A percentile compares a stretch with the other conserved stretches of the same genome.
These are phyloP conservation scores for Penicillium sp. DNA, from an alignment of 2,329 filamentous ascomycete species.

Conservation along the genomic window DNA sequence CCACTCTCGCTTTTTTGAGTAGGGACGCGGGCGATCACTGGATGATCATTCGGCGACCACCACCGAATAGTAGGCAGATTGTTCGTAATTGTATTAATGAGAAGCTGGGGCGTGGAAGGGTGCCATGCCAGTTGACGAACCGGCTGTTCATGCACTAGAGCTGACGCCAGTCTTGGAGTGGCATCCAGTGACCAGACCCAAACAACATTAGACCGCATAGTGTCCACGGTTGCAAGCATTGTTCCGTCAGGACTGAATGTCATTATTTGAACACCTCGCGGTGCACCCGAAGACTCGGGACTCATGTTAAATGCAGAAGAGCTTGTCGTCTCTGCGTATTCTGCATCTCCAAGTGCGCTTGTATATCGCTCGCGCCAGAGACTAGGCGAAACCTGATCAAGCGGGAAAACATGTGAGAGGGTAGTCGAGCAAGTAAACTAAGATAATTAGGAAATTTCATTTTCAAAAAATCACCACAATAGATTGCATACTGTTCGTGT, in stretches of 20 bases:
- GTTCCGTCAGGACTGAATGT: slow-evolving; percentile 44
- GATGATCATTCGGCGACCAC: slow-evolving; percentile 36
- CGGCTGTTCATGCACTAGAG: slow-evolving; percentile 47
- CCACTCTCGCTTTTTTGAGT: slow-evolving; percentile 38
- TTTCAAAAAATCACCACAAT: too few relatives aligned
- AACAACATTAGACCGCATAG: slow-evolving; percentile 47
- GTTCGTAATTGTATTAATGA: slow-evolving; percentile 44
- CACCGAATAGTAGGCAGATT: slow-evolving; percentile 36
- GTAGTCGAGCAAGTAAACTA: slow-evolving; percentile 40
- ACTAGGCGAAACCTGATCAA: slow-evolving; percentile 34
- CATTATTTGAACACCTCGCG: slow-evolving; percentile 43
- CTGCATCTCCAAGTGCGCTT: slow-evolving; percentile 33
- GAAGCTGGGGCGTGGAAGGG: slow-evolving; percentile 38
- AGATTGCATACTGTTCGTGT: slow-evolving; percentile 50
- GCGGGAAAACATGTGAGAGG: slow-evolving; percentile 39
- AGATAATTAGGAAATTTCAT: slow-evolving; percentile 18
- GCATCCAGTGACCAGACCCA: slow-evolving; percentile 50
- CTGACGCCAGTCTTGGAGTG: slow-evolving; percentile 35
- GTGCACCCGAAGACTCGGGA: slow-evolving; percentile 32
- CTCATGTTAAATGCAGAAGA: slow-evolving; percentile 40
- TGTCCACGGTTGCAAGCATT: slow-evolving; percentile 45
- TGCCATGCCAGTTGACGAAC: slow-evolving; percentile 49
- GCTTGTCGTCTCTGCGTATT: slow-evolving; percentile 44
- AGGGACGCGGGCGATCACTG: slow-evolving; percentile 37
- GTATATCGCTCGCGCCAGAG: slow-evolving; percentile 41